phyloP scores from a whole-genome alignment of 192 early-diverging fungal species.

The Helicostylum pulchrum region DNA sequence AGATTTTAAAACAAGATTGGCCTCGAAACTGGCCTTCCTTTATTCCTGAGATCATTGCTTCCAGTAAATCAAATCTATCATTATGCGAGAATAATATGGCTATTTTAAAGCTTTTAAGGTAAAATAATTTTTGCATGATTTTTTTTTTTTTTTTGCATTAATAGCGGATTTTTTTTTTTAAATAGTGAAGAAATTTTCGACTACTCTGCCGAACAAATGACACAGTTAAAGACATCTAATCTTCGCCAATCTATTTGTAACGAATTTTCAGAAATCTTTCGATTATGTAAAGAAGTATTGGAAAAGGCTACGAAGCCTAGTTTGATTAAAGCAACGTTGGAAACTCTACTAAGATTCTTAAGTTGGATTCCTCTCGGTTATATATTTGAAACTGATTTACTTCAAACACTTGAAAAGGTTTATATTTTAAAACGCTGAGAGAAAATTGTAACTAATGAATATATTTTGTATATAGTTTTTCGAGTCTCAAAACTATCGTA shows the following conservation, averaged over 20 bases:
- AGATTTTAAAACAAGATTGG: conserved; percentile 95
- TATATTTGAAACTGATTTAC: conserved; percentile 93
- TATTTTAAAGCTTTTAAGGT: conserved; percentile 96
- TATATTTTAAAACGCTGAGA: no score
- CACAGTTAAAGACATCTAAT: conserved; percentile 88
- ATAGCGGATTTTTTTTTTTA: neutral
- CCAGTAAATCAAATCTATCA: conserved; percentile 85
- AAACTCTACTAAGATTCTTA: conserved; percentile 91
- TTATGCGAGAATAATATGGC: conserved; percentile 99
- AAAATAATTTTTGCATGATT: neutral
- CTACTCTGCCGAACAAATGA: conserved; percentile 98
- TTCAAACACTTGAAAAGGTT: conserved; percentile 74
- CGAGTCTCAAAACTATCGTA: conserved; percentile 46
- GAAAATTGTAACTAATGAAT: no score
- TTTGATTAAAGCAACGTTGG: conserved; percentile 87
- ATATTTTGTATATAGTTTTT: conserved; percentile 15
- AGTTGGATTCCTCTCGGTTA: conserved; percentile 99
- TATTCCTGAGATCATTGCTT: conserved; percentile 94
- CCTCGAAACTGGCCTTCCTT: conserved; percentile 98
- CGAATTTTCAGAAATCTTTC: conserved; percentile 94
- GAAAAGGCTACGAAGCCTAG: conserved; percentile 86
- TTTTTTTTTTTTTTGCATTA: neutral
- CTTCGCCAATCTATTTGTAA: conserved; percentile 93
- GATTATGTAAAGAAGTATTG: conserved; percentile 91
- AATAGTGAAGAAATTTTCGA: conserved; percentile 98